Evolutionary conservation across 2,329 filamentous ascomycete genomes (phyloP).

Genomic region (Trichophyton rubrum): DNA sequence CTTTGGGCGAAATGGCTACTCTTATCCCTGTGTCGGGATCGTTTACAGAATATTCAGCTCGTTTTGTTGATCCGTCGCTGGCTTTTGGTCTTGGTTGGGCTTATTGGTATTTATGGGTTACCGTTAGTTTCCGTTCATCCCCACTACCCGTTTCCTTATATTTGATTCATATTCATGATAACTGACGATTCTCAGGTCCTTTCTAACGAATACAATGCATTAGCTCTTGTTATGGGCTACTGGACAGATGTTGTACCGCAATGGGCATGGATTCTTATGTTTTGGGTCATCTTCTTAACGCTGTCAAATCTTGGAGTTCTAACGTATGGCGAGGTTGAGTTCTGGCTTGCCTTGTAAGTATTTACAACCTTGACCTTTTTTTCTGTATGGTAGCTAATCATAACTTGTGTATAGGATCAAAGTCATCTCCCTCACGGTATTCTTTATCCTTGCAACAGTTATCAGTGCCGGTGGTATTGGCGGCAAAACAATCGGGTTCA

Average conservation of each 20-base stretch:
- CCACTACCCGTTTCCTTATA: not conserved
- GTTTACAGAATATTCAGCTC: conserved; percentile 57
- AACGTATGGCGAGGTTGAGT: conserved; percentile 44
- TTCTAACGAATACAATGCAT: conserved; percentile 37
- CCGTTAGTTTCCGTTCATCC: conserved; percentile 14
- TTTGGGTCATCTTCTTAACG: conserved; percentile 33
- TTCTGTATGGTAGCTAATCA: not conserved
- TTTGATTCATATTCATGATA: too few relatives aligned
- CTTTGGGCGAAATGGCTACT: conserved; percentile 61
- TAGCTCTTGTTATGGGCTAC: conserved; percentile 34
- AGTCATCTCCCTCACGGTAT: conserved; percentile 21
- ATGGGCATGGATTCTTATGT: conserved; percentile 38
- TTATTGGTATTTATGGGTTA: conserved; percentile 45
- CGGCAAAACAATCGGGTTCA: conserved; percentile 22
- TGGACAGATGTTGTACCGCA: conserved; percentile 35
- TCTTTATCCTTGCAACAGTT: conserved; percentile 24
- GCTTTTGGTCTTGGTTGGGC: conserved; percentile 59
- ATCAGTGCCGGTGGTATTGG: conserved; percentile 25
- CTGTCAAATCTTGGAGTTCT: conserved; percentile 32
- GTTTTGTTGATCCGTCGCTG: conserved; percentile 59
- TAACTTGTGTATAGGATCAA: conserved; percentile 19
- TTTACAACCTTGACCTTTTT: too few relatives aligned
- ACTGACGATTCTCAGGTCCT: conserved; percentile 10
- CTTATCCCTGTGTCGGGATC: conserved; percentile 59
- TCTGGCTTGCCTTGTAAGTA: conserved; percentile 28